Evolutionary conservation across 768 basidiomycete genomes (phyloP).

Genomic region (Rhizopogon sp.): DNA sequence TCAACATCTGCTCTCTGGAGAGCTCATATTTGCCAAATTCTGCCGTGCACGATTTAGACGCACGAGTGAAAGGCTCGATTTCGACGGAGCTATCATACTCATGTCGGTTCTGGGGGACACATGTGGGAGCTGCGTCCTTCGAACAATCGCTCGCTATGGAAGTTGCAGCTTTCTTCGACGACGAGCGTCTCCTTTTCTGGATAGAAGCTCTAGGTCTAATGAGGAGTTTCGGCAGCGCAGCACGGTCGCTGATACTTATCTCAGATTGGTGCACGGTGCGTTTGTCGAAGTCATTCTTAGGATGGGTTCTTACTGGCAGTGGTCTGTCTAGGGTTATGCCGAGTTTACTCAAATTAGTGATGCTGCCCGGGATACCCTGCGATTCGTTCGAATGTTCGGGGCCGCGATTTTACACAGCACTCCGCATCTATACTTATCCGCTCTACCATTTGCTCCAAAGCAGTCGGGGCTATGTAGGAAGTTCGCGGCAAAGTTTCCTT

Average conservation of each 20-base stretch:
- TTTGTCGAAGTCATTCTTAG: neutral
- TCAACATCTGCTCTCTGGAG: constrained; percentile 31
- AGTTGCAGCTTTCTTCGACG: constrained; percentile 1
- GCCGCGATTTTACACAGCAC: constrained; percentile 11
- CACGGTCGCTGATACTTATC: neutral
- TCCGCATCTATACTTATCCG: constrained; percentile 23
- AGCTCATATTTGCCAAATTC: constrained; percentile 25
- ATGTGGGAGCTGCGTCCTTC: constrained; percentile 1
- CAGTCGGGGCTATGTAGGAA: constrained; percentile 3
- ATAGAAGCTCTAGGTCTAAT: constrained; percentile 1
- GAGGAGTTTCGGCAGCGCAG: neutral
- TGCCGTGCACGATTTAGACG: constrained; percentile 11
- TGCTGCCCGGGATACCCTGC: constrained; percentile 2
- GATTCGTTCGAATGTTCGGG: constrained; percentile 12
- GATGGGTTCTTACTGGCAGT: neutral
- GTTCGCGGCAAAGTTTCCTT: neutral
- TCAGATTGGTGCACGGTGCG: neutral
- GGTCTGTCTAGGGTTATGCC: neutral
- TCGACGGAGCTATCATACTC: constrained; percentile 5
- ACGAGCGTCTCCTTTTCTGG: constrained; percentile 6
- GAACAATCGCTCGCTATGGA: neutral
- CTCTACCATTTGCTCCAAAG: constrained; percentile 17
- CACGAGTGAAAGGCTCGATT: neutral
- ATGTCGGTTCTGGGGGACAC: constrained; percentile 10
- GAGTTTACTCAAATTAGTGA: neutral